A percentile compares a stretch with the other conserved stretches of the same genome.
phyloP scores from a whole-genome alignment of 169 alveolate genomes.

The Eimeria acervulina region DNA sequence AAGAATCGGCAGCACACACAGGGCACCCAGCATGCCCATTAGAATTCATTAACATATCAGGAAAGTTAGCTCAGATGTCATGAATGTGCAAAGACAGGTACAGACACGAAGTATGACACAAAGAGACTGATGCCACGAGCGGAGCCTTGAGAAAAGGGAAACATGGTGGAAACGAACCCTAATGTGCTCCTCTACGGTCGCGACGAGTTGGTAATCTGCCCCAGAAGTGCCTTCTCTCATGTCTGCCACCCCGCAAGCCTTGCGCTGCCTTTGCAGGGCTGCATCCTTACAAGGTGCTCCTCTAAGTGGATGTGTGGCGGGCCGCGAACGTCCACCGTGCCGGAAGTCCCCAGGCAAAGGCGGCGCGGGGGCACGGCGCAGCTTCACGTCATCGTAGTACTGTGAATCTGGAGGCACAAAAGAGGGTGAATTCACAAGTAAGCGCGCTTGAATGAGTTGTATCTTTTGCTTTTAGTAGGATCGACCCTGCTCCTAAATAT shows the following conservation, averaged over 20 bases:
- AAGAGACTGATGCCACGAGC: not conserved
- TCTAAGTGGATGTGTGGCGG: not conserved
- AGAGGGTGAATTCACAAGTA: not conserved
- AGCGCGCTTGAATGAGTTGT: not conserved
- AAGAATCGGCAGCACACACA: not conserved
- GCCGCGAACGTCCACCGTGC: not conserved
- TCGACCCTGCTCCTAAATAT: not conserved
- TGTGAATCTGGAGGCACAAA: not conserved
- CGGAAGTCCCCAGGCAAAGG: not conserved
- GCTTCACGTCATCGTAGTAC: conserved; percentile 28
- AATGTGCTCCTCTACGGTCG: not conserved
- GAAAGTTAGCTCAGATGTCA: not conserved
- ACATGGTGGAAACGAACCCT: conserved; percentile 5
- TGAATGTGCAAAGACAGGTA: not conserved
- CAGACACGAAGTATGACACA: not conserved
- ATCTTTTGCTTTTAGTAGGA: not conserved
- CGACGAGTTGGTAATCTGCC: not conserved
- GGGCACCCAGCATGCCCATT: not conserved
- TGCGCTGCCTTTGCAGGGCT: not conserved
- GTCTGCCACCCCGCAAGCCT: not conserved
- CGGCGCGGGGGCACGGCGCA: conserved; percentile 38
- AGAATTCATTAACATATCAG: not conserved
- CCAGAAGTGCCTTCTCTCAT: not conserved
- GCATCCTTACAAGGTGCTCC: not conserved
- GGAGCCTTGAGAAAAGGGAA: not conserved